phyloP scores from a whole-genome alignment of 208 protist genomes.

The Acanthamoeba rhysodes region DNA sequence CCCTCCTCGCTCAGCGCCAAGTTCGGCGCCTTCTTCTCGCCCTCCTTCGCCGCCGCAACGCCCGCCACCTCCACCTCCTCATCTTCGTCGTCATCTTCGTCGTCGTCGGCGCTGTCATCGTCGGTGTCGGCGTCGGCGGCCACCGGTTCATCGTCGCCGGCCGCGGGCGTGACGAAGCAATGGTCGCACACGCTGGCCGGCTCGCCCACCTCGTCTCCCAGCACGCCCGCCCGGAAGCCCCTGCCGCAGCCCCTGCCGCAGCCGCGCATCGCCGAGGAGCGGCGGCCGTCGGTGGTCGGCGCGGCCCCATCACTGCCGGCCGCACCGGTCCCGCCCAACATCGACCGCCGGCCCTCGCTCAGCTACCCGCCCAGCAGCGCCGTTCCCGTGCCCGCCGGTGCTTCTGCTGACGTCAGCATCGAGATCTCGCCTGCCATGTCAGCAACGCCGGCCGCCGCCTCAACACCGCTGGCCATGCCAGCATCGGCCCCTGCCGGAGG shows the following conservation, averaged over 20 bases:
- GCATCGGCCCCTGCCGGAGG: background rate
- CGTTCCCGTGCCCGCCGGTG: background rate
- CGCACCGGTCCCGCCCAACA: background rate
- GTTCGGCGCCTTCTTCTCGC: constrained; percentile 46
- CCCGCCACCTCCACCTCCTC: background rate
- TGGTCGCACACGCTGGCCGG: background rate
- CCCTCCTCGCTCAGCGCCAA: background rate
- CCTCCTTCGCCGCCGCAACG: background rate
- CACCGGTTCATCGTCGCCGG: background rate
- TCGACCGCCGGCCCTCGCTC: background rate
- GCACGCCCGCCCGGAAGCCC: background rate
- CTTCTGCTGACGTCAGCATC: background rate
- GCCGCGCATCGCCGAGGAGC: background rate
- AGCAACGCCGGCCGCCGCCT: background rate
- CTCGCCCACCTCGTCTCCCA: background rate
- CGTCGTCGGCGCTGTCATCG: background rate
- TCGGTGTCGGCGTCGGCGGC: background rate
- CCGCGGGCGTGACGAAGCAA: background rate
- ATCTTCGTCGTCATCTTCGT: background rate
- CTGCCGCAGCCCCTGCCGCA: background rate
- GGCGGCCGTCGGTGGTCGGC: background rate
- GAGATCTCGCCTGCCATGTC: background rate
- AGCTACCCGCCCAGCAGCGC: background rate
- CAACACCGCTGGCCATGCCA: background rate
- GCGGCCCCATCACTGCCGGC: background rate